phyloP scores from a whole-genome alignment of 2,329 filamentous ascomycete genomes.

The Aureobasidium sp. region DNA sequence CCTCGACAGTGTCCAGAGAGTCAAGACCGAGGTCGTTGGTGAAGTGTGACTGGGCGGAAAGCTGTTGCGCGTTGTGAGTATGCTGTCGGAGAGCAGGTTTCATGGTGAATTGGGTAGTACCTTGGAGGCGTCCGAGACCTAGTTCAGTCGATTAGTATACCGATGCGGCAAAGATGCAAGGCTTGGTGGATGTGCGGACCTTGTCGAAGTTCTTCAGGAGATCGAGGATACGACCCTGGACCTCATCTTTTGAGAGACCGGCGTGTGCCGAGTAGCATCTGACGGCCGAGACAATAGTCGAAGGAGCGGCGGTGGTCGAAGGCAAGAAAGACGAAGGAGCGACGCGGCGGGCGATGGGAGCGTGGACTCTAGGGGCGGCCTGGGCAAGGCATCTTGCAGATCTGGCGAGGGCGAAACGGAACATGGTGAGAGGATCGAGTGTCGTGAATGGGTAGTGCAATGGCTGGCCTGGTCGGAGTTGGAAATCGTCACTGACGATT shows the following conservation, averaged over 20 bases:
- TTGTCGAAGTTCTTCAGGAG: slow-evolving; percentile 97
- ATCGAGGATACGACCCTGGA: slow-evolving; percentile 86
- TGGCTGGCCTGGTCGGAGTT: neutral
- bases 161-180: neutral
- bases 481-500: slow-evolving; percentile 8
- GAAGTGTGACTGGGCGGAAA: slow-evolving; percentile 80
- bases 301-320: slow-evolving; percentile 54
- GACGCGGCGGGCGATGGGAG: slow-evolving; percentile 53
- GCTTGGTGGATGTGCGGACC: slow-evolving; percentile 43
- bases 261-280: slow-evolving; percentile 82
- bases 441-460: neutral
- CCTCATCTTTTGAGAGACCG: slow-evolving; percentile 72
- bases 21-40: slow-evolving; percentile 92
- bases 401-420: slow-evolving; percentile 79
- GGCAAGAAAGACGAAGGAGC: slow-evolving; percentile 54
- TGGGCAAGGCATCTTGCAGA: slow-evolving; percentile 53
- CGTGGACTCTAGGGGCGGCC: slow-evolving; percentile 36
- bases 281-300: slow-evolving; percentile 60
- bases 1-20: slow-evolving; percentile 96
- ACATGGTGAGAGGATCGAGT: slow-evolving; percentile 56
- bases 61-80: slow-evolving; percentile 50
- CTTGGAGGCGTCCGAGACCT: slow-evolving; percentile 59
- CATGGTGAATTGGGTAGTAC: slow-evolving; percentile 33
- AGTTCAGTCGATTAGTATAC: slow-evolving; percentile 22
- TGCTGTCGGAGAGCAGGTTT: neutral